Evolutionary conservation across 257 asterid species (phyloP), one percentile per base, ranked within the genome.

Genomic region (Solanum rostratum): DNA sequence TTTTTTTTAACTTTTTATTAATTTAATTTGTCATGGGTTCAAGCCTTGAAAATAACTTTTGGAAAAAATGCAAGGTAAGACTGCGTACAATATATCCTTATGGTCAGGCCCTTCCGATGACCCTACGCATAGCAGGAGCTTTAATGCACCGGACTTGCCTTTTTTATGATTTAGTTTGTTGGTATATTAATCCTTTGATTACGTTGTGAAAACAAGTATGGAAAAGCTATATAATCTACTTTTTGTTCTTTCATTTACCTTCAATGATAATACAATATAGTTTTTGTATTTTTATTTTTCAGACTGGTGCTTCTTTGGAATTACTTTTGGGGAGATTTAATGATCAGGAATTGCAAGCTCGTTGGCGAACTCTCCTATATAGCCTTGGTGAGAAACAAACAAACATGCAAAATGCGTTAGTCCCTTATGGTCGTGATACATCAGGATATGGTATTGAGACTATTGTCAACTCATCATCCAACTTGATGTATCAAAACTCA

Each of bases 401-500:
- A 46, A 85, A 53, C 27, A 62, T 65, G 10, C 71, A 76, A 68
- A 79, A 33, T 33, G 4, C 39, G 6, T 33, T 33, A 33, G 39
- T 33, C 39, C 39, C 39, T 33, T 33, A 33, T 33, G 4, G 39
- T 33, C 1, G 6, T 4, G 39, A 33, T 66, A 74, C 79, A 62
- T 66, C 85, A 22, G 86, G 87, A 30, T 84, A 62, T 84, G 70
- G 81, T 81, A 71, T 53, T 18, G 45, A 9, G 9, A 68, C 15
- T 68, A 10, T 19, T 50, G 70, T 73, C 53, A 53, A 16, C 59
- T 63, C 88, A 83, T 80, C 85, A 80, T 46, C 88, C 30, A 86
- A 68, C n/a, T 62, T 85, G 86, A 71, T 85, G 29, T 74, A 85
- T 53, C 87, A 85, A 78, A 83, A 45, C 37, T 55, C 89, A 45